Evolutionary conservation across 139 green algal genomes (phyloP), one percentile per base, ranked within the genome.

Genomic region (Trebouxia sp.): DNA sequence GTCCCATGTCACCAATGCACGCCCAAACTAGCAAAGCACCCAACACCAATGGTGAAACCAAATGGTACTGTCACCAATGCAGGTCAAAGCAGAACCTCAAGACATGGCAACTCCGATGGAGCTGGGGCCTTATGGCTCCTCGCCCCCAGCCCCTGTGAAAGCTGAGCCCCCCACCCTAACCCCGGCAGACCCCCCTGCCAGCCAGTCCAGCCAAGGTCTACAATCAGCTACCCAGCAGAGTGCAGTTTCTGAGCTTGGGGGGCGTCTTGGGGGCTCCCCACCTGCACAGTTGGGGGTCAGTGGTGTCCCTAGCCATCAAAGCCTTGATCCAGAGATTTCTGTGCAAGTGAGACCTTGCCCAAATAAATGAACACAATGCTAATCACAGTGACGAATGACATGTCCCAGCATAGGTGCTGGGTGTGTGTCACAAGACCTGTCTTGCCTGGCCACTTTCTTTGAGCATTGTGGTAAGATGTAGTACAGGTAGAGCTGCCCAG

Each of bases 121-220:
- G 22, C 5, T 74, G 30, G 70, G 62, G 28, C 79, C 66, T 5
- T 47, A 50, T 7, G n/a, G 70, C 53, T 24, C 81, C 58, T 26
- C 56, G 14, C 20, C 37, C 22, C 22, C 56, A 47, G 11, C 8
- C 24, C 8, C 15, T 48, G 26, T 35, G 30, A 38, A 58, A 24
- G 26, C 56, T 55, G 65, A 35, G 45, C 28, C 78, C 42, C n/a
- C 42, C 26, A 43, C 6, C 35, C 0, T 22, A 17, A 1, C 66
- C 22, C 12, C 66, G 9, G 50, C 66, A 47, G 79, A 69, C 55
- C 62, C 78, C 50, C 24, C 38, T 48, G 38, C 79, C 69, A 66
- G 55, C 38, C 37, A 47, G 74, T 38, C 80, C 22, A 30, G 26
- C 37, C 12, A 9, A 20, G 20, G 11, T 7, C 38, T 5, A 22